Percentiles rank a stretch among this genome's conserved stretches.
Conservation (phyloP, 805 yeast species). For the Tetrapisispora fleetii region DNA sequence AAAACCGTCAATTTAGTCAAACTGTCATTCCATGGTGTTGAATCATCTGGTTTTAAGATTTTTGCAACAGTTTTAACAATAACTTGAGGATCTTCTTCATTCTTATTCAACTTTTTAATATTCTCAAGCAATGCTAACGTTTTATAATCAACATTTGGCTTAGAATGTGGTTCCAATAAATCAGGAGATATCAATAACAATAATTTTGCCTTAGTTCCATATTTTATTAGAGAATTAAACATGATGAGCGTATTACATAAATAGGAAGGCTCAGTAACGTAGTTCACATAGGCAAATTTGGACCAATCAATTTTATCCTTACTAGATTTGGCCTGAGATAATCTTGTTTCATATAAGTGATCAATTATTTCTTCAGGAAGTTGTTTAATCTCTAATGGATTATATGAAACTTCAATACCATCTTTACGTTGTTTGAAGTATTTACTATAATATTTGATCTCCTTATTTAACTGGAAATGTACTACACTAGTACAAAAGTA, state of each 20-base stretch:
- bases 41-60: conserved; percentile 17
- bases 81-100: conserved; percentile 15
- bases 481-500: conserved; percentile 14
- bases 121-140: not conserved
- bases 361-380: conserved; percentile 21
- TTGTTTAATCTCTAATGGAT: conserved; percentile 25
- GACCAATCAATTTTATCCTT: conserved; percentile 31
- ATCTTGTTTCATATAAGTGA: conserved; percentile 10
- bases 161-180: conserved; percentile 9
- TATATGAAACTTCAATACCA: conserved; percentile 14
- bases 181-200: conserved; percentile 35
- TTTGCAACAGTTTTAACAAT: conserved; percentile 18
- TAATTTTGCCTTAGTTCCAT: conserved; percentile 36
- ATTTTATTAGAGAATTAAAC: conserved; percentile 31
- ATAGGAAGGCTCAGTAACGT: conserved; percentile 45
- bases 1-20: conserved; percentile 49
- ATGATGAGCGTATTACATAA: conserved; percentile 45
- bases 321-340: conserved; percentile 7
- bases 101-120: conserved; percentile 6
- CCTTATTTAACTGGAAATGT: conserved; percentile 24
- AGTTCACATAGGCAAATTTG: conserved; percentile 47
- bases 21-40: conserved; percentile 37
- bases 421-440: conserved; percentile 22
- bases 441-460: conserved; percentile 21
- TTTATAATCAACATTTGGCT: not conserved